Base-by-base conservation (phyloP, 208 protist genomes). In the Angomonas deanei region DNA sequence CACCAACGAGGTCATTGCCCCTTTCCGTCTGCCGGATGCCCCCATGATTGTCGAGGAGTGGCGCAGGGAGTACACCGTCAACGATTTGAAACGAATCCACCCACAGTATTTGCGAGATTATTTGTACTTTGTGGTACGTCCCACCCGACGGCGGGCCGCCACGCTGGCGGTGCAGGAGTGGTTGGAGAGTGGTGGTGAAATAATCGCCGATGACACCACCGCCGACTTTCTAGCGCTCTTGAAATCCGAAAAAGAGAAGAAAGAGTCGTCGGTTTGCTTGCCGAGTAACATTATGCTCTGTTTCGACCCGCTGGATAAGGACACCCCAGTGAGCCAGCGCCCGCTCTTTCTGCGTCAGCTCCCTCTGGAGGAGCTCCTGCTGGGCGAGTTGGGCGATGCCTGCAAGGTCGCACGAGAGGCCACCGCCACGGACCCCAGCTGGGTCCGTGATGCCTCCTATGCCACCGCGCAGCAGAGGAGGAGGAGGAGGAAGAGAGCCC, bases 361-460 rank as follows among this genome's bases (percentile, higher is more conserved):
- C 28, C 72, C 75, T 47, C 50, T 82, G 64, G 82, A 88, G 66
- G 82, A 88, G 67, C 66, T 84, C 21, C 70, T 88, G 19, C 65
- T 88, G 0, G 72, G 70, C 4, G 82, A 88, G 69, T 54, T 88
- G 38, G 70, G 76, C 34, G 67, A 84, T 47, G 68, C 74, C 2
- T 77, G 82, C 63, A 78, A 74, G 50, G 58, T 61, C 39, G 82
- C 77, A 1, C 74, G 82, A 27, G 66, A 84, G 64, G 82, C 77
- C 0, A 62, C 65, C 6, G 66, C 72, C 28, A 46, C 60, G 26
- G 65, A 74, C 38, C 10, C 46, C 3, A 73, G 79, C 42, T 88
- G 82, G 82, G 78, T 88, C 38, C 73, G 82, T 38, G 50, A n/a
- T 53, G n/a, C 47, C 27, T 13, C 42, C n/a, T 21, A 21, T 3